These are phyloP conservation scores for Verticillium zaregamsianum DNA, from an alignment of 2,329 filamentous ascomycete genomes.

Conservation along the genomic window DNA sequence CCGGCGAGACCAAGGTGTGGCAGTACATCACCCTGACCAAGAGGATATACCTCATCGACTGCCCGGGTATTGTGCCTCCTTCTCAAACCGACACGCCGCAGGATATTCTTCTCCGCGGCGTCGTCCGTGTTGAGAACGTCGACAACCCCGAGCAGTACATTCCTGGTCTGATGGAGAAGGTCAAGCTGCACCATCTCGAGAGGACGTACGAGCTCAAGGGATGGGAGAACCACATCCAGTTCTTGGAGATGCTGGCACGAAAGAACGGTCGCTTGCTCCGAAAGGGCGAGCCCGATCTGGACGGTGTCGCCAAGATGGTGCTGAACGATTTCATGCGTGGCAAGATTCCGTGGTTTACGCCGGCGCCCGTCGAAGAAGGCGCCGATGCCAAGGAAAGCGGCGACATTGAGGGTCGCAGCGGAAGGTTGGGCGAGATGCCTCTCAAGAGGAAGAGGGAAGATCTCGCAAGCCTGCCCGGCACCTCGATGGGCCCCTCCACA, in stretches of 20 bases:
- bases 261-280: constrained; percentile 84
- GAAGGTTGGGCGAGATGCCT: constrained; percentile 80
- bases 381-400: constrained; percentile 43
- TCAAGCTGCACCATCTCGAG: constrained; percentile 84
- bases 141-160: constrained; percentile 94
- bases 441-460: constrained; percentile 70
- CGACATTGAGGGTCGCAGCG: constrained; percentile 66
- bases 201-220: constrained; percentile 86
- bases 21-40: constrained; percentile 97
- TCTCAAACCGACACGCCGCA: constrained; percentile 78
- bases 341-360: constrained; percentile 94
- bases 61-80: constrained; percentile 91
- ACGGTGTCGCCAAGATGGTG: constrained; percentile 95
- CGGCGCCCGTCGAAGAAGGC: constrained; percentile 60
- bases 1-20: constrained; percentile 97
- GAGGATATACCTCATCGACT: constrained; percentile 89
- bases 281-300: constrained; percentile 91
- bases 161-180: constrained; percentile 68
- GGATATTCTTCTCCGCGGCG: constrained; percentile 84
- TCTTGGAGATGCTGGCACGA: constrained; percentile 80
- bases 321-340: constrained; percentile 94
- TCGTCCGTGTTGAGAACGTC: constrained; percentile 92
- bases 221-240: constrained; percentile 72
- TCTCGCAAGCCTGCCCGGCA: constrained; percentile 35
- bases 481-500: constrained; percentile 22